Conservation (phyloP, 139 green algal species). For the Chlamydomonas sp. region DNA sequence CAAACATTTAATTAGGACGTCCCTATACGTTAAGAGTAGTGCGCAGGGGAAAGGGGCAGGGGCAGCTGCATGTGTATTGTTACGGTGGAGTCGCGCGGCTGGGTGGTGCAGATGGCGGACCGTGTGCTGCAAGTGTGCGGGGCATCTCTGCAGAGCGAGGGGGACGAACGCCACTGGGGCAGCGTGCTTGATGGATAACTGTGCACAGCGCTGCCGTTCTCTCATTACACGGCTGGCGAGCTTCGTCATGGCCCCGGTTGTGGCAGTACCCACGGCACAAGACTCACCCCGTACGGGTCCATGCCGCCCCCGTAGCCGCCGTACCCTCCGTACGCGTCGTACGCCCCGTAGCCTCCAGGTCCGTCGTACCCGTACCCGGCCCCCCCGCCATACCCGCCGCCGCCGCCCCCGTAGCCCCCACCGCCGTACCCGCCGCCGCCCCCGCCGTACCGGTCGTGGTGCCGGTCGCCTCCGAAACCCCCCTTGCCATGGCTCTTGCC, state of each 20-base stretch:
- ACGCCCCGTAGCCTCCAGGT: conserved; percentile 1
- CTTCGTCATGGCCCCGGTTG: not conserved
- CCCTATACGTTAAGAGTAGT: no score
- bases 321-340: conserved; percentile 30
- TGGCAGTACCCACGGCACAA: not conserved
- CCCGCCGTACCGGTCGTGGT: not conserved
- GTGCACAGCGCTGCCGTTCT: not conserved
- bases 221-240: not conserved
- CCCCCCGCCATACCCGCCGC: not conserved
- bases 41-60: not conserved
- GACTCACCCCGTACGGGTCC: conserved; percentile 25
- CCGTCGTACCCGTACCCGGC: conserved; percentile 21
- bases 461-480: not conserved
- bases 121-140: no score
- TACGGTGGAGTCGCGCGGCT: no score
- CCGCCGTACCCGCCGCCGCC: conserved; percentile 2
- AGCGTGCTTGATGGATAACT: not conserved
- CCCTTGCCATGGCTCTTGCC: conserved; percentile 52
- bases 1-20: no score
- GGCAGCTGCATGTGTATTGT: not conserved
- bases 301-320: not conserved
- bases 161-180: no score
- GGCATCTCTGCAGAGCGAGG: no score
- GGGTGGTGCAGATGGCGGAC: no score
- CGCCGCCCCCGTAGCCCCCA: not conserved